Evolutionary conservation across 2,329 filamentous ascomycete species (phyloP).

Genomic region (Colletotrichum sp.): DNA sequence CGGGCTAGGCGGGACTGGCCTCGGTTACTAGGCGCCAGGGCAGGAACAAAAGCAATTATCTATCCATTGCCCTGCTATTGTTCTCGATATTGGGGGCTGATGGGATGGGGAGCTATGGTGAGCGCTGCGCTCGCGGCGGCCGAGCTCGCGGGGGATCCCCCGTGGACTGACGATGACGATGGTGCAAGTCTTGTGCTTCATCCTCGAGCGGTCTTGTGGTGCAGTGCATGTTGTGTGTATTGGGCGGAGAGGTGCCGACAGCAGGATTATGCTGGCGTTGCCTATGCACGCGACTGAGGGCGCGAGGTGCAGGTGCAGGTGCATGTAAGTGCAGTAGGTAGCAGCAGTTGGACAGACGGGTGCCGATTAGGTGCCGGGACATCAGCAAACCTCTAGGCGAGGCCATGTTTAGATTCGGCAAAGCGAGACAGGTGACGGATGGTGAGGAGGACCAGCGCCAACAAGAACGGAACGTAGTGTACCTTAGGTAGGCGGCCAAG

Average conservation of each 20-base stretch:
- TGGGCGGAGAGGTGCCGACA: neutral
- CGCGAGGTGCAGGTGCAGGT: neutral
- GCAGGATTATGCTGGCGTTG: neutral
- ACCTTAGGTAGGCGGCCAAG: neutral
- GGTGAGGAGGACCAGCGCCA: neutral
- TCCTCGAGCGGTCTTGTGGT: neutral
- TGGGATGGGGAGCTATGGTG: neutral
- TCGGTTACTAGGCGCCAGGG: neutral
- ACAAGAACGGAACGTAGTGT: neutral
- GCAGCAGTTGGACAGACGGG: neutral
- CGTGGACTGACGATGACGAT: neutral
- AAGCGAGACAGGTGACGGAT: constrained; percentile 12
- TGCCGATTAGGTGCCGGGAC: constrained; percentile 1
- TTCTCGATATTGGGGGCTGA: neutral
- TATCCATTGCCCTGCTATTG: neutral
- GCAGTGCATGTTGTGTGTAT: neutral
- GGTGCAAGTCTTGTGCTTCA: neutral
- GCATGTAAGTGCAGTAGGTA: neutral
- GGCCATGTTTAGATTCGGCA: neutral
- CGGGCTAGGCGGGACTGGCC: neutral
- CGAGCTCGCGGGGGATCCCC: neutral
- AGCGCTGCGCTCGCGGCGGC: neutral
- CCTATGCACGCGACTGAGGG: neutral
- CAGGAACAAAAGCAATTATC: neutral
- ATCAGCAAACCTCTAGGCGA: neutral